Conservation (phyloP, 768 basidiomycete species). For the Trametes maxima region DNA sequence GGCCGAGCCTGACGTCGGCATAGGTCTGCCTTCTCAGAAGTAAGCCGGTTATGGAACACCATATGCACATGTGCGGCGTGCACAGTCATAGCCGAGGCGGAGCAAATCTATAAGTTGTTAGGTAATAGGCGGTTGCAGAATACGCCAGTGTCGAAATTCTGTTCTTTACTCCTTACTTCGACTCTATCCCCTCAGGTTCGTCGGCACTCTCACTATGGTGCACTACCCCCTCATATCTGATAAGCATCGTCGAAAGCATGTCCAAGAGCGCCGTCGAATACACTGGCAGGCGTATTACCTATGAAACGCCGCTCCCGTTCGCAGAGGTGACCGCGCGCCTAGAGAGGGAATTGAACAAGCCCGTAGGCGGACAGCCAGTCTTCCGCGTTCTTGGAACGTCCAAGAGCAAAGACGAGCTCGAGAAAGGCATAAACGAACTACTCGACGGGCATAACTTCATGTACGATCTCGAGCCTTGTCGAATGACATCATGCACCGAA, state of each 20-base stretch:
- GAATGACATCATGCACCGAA: too few relatives aligned
- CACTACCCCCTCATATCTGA: background rate
- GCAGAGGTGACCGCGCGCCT: conserved; percentile 47
- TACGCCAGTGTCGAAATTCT: background rate
- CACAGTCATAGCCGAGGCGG: conserved; percentile 2
- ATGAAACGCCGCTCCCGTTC: conserved; percentile 43
- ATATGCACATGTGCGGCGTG: background rate
- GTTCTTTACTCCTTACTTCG: too few relatives aligned
- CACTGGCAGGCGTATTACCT: conserved; percentile 45
- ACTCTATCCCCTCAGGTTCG: too few relatives aligned
- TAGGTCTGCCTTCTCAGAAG: background rate
- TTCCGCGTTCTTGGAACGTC: conserved; percentile 28
- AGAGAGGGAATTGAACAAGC: conserved; percentile 45
- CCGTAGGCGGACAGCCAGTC: conserved; percentile 32
- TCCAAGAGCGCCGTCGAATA: conserved; percentile 28
- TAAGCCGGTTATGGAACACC: background rate
- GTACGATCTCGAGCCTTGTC: conserved; percentile 35
- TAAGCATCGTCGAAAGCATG: conserved; percentile 1
- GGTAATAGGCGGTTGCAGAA: background rate
- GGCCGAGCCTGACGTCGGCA: background rate
- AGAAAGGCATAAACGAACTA: conserved; percentile 35
- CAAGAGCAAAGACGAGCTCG: conserved; percentile 41
- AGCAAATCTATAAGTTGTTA: background rate
- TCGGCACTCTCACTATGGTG: background rate
- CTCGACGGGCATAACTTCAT: conserved; percentile 44